Evolutionary conservation across 306 rosid genomes (phyloP), one percentile per base, ranked within the genome.

Genomic region (Trifolium pratense): DNA sequence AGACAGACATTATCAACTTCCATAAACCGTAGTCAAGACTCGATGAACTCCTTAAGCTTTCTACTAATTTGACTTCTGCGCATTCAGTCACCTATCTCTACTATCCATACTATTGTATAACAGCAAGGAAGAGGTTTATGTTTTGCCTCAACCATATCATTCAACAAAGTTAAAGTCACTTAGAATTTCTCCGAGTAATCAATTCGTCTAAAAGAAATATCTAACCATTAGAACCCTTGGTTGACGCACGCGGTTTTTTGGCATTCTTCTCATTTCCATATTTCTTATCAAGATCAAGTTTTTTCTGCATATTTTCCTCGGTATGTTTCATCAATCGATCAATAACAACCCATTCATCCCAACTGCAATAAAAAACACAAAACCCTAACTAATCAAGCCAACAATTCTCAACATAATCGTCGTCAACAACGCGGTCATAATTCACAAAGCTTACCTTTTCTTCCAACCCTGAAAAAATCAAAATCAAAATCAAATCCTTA

Each of bases 281-380:
- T 49, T 82, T 76, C 77, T 65, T 75, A 15, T 65, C 66, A 60
- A 76, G 69, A 20, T 64, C 83, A 52, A 25, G 70, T 40, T 88
- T 87, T 18, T 71, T 64, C 81, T 37, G 75, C 84, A 81, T 68
- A 78, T 87, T 93, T 66, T 89, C 90, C 51, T 84, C 86, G 0
- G 91, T 86, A 74, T 75, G 55, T 79, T 89, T 87, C 96, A 82
- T 63, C 84, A 93, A 82, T 15, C 89, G 88, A 63, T 91, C 96
- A 66, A 73, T 12, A 26, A 57, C 79, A 45, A 82, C 88, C 98
- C 98, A 93, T 78, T 93, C 98, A 81, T 93, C 98, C 98, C 98
- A 91, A 9, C 98, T 91, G 89, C 80, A 48, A 25, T 21, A 17
- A 34, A 80, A 48, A 36, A 66, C 20, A 56, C 1, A 56, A 55